phyloP scores from a whole-genome alignment of 208 protist genomes.

The Ichthyophonus hoferi region DNA sequence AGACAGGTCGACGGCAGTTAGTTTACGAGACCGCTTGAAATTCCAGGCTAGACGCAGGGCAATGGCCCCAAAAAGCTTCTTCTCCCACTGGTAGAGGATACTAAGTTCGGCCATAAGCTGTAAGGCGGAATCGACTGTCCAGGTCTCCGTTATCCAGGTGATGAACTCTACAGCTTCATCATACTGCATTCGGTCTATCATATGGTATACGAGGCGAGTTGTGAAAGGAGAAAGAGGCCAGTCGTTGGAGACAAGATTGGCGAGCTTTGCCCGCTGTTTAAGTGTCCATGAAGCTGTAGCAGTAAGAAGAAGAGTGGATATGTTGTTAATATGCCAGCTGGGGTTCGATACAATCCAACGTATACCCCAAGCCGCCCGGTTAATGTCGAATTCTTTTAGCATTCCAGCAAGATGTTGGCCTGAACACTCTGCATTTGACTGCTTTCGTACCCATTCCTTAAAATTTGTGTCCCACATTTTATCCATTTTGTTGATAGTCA shows the following conservation, averaged over 20 bases:
- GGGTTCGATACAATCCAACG: slow-evolving; percentile 17
- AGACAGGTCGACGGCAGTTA: neutral
- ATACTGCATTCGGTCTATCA: neutral
- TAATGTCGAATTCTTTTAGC: neutral
- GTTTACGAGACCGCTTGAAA: neutral
- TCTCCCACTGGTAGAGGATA: neutral
- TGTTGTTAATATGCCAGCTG: slow-evolving; percentile 22
- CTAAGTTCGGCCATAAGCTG: neutral
- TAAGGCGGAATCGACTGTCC: neutral
- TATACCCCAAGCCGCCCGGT: neutral
- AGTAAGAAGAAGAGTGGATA: neutral
- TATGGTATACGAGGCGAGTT: neutral
- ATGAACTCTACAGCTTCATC: neutral
- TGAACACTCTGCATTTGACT: slow-evolving; percentile 10
- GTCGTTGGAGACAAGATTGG: slow-evolving; percentile 21
- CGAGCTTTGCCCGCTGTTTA: neutral
- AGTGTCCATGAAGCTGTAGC: neutral
- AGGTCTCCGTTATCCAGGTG: neutral
- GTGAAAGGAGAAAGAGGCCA: slow-evolving; percentile 25
- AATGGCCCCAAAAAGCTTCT: neutral
- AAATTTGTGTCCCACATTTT: slow-evolving; percentile 19
- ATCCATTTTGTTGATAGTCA: slow-evolving; percentile 5
- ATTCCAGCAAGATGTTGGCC: neutral
- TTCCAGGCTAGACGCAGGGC: neutral
- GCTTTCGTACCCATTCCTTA: neutral